Evolutionary conservation across 208 protist species (phyloP).

Genomic region (Crithidia mellificae): DNA sequence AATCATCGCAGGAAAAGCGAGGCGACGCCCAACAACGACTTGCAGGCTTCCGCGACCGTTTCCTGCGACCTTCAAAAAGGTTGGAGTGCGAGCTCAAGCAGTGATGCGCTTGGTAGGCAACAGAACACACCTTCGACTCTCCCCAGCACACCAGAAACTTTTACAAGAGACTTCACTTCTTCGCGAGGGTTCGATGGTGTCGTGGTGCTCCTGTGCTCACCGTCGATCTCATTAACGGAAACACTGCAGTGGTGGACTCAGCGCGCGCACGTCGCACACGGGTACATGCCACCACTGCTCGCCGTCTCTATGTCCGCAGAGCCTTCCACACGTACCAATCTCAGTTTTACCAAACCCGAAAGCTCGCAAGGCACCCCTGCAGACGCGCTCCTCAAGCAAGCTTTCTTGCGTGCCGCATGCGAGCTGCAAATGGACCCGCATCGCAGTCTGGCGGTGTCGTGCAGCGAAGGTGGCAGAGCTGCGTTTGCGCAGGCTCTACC

Average conservation of each 20-base stretch:
- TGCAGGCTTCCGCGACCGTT: too few relatives aligned
- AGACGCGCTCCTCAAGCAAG: background rate
- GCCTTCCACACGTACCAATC: background rate
- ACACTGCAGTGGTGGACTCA: conserved; percentile 59
- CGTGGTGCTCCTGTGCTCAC: conserved; percentile 40
- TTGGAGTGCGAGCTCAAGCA: background rate
- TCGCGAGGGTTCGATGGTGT: conserved; percentile 11
- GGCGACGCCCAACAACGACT: too few relatives aligned
- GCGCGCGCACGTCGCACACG: conserved; percentile 62
- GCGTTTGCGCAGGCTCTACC: conserved; percentile 12
- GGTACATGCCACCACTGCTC: conserved; percentile 62
- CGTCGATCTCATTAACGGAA: conserved; percentile 27
- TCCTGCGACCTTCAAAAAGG: too few relatives aligned
- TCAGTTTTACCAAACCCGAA: background rate
- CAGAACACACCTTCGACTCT: too few relatives aligned
- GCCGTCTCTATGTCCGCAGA: conserved; percentile 35
- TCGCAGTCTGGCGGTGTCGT: conserved; percentile 16
- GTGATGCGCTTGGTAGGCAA: too few relatives aligned
- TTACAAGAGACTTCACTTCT: too few relatives aligned
- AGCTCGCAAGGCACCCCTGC: background rate
- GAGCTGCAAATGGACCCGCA: conserved; percentile 2
- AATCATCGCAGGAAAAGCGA: too few relatives aligned
- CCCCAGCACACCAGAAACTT: too few relatives aligned
- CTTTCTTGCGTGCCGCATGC: conserved; percentile 6
- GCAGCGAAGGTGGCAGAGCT: conserved; percentile 1